Evolutionary conservation across 768 basidiomycete genomes (phyloP).

Genomic region (Erythrobasidium yunnanense): DNA sequence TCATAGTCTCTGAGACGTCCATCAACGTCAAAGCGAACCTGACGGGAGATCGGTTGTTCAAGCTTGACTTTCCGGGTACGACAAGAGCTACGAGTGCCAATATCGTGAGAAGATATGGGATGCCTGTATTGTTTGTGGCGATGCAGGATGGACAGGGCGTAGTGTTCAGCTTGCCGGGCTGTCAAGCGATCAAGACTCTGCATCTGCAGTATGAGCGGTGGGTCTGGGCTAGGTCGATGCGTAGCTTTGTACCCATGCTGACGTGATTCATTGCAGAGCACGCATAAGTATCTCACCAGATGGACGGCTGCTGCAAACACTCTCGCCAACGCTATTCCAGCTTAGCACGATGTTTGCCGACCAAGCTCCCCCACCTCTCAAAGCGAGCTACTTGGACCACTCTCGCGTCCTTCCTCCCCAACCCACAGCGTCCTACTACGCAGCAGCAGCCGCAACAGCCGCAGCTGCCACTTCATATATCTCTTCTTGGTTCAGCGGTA

Average conservation of each 20-base stretch:
- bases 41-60: conserved; percentile 23
- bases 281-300: neutral
- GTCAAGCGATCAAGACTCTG: conserved; percentile 1
- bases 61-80: neutral
- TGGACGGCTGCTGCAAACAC: conserved; percentile 11
- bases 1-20: conserved; percentile 22
- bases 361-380: neutral
- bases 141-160: conserved; percentile 7
- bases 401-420: neutral
- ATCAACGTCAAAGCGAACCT: conserved; percentile 31
- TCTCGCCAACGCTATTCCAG: conserved; percentile 15
- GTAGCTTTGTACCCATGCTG: no score
- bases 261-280: neutral
- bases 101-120: neutral
- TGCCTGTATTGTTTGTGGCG: conserved; percentile 4
- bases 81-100: neutral
- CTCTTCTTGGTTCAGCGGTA: conserved; percentile 10
- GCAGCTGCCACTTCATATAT: conserved; percentile 11
- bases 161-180: neutral
- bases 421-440: neutral
- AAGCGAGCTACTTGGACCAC: neutral
- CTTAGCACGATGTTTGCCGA: conserved; percentile 12
- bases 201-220: conserved; percentile 2
- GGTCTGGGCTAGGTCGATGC: no score
- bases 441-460: neutral